Base-by-base conservation (phyloP, 2,329 filamentous ascomycete species). In the Hypoxylon sp. region DNA sequence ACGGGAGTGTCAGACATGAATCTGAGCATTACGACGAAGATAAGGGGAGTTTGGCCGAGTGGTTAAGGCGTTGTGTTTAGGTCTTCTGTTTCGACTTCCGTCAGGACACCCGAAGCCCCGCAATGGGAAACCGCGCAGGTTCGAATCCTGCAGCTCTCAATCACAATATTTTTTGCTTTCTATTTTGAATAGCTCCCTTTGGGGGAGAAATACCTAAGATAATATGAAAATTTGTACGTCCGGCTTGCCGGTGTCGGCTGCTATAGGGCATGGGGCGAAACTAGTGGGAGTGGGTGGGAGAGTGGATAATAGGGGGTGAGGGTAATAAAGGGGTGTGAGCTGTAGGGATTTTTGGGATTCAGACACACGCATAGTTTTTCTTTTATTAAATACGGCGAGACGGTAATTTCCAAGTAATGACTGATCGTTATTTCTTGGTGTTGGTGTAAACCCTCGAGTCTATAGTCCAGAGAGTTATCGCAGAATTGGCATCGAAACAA, bases 41-140 rank as follows among this genome's bases (percentile, higher is more conserved):
- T 32, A 10, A 39, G n/a, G 49, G 32, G 49, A 52, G 49, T 52
- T 41, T 41, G 34, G 49, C 34, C 49, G 34, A 39, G 49, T 52
- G 48, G 48, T 50, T 50, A 50, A 50, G 48, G 48, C 48, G 48
- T n/a, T 50, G 48, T 50, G 48, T 50, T 50, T 50, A 50, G 48
- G 48, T 50, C 28, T 34, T 37, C 48, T 37, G 17, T 32, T 22
- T 17, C 37, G 2, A 15, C 34, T 17, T 39, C 34, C 15, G 5
- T 10, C 15, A 15, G 30, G 30, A 37, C 28, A 6, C 28, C 30
- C 34, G 30, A 50, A 50, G 11, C 48, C 48, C 48, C 48, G 48
- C 48, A 50, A n/a, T 50, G 48, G 48, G 48, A 50, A 50, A 50
- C 48, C 48, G 48, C 48, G 48, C 48, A 50, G 48, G 48, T 50